A percentile compares a stretch with the other conserved stretches of the same genome.
Evolutionary conservation across 805 yeast genomes (phyloP).

Genomic region (Jamesozyma lodderae): DNA sequence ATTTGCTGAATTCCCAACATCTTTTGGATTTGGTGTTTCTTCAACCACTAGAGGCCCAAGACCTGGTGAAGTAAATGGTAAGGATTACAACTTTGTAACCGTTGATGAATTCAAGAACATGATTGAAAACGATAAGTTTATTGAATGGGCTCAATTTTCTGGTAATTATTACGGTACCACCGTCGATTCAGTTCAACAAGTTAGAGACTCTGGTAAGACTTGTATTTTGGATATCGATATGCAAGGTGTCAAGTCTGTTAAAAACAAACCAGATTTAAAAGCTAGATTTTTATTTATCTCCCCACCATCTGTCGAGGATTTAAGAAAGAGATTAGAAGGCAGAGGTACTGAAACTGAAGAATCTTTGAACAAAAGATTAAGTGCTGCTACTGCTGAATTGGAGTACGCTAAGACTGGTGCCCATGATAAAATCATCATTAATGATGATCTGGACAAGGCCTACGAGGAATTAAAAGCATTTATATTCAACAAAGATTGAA

Average conservation of each 20-base stretch:
- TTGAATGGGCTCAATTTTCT: slow-evolving; percentile 97
- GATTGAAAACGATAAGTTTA: slow-evolving; percentile 67
- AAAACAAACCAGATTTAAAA: slow-evolving; percentile 58
- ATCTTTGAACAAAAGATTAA: slow-evolving; percentile 70
- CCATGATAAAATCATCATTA: slow-evolving; percentile 81
- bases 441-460: slow-evolving; percentile 86
- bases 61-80: slow-evolving; percentile 81
- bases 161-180: slow-evolving; percentile 97
- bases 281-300: slow-evolving; percentile 83
- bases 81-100: slow-evolving; percentile 78
- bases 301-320: slow-evolving; percentile 82
- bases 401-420: slow-evolving; percentile 87
- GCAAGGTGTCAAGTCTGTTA: slow-evolving; percentile 96
- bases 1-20: slow-evolving; percentile 81
- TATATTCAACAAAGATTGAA: slow-evolving; percentile 39
- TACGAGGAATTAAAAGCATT: slow-evolving; percentile 73
- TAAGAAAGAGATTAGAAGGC: slow-evolving; percentile 64
- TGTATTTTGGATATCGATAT: slow-evolving; percentile 96
- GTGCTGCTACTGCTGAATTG: slow-evolving; percentile 81
- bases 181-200: slow-evolving; percentile 66
- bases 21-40: slow-evolving; percentile 90
- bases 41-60: slow-evolving; percentile 84
- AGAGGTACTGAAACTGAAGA: slow-evolving; percentile 96
- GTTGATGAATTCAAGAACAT: slow-evolving; percentile 72
- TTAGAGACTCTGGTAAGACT: slow-evolving; percentile 48